Evolutionary conservation across 371 early-diverging fungal species (phyloP), one percentile per base, ranked within the genome.

Genomic region (Mortierella sp.): DNA sequence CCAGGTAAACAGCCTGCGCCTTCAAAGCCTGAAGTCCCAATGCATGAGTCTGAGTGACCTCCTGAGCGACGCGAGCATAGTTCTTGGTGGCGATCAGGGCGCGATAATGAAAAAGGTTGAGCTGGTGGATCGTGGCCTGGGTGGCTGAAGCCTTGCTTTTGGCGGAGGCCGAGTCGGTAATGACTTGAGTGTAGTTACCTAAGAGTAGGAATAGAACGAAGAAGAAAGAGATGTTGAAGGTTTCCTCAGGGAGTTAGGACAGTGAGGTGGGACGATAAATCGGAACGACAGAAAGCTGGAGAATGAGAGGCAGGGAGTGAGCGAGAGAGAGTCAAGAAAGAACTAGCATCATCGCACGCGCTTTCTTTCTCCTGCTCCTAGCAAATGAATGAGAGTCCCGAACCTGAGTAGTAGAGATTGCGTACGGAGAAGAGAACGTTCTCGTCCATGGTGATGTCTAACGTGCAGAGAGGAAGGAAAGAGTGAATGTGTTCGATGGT

Each of bases 331-430:
- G n/a, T n/a, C n/a, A 34, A 34, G 34, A 34, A 10, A 37, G 22
- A 44, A 29, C 45, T 44, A 24, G 60, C 34, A 4, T 10, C 34
- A 4, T 34, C 34, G 10, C 4, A 10, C 34, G 34, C 34, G 34
- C 10, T 34, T 34, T 10, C 7, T 10, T 10, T 34, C 34, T 34
- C 4, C 10, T 4, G 34, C 34, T 7, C 4, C 34, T 34, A 7
- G 34, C 34, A 34, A 34, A 10, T 4, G 34, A 34, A 34, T 34
- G 10, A 43, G 19, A 53, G 53, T 47, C 54, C 17, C 43, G 40
- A 69, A 76, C 77, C 77, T 41, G 77, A 76, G 70, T 76, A 76
- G 51, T 57, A 76, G 45, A 69, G 70, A 57, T 76, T 76, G 64
- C 69, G 65, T 46, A 76, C 54, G 57, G 62, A 64, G 49, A 76